Base-by-base conservation (phyloP, 306 rosid species). In the Mimosa bimucronata region DNA sequence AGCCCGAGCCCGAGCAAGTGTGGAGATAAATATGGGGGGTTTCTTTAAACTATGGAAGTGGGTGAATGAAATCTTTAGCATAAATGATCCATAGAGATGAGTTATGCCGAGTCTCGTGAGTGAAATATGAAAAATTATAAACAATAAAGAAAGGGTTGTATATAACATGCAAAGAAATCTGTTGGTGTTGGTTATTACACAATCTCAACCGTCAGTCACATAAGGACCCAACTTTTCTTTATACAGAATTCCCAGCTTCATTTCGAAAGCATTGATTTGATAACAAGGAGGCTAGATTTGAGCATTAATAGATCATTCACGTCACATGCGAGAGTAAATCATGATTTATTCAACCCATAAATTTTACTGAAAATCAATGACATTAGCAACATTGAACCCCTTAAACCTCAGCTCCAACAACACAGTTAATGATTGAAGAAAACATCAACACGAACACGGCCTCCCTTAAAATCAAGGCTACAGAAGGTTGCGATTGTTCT, bases 1-100 rank as follows among this genome's bases (percentile, higher is more conserved):
- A 82, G 97, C 94, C 19, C 85, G 93, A 53, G 87, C 77, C n/a
- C 78, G 76, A 1, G 97, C 95, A 19, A 79, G 75, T 26, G 80
- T 69, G 87, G 82, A 90, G 83, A 78, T 92, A 73, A 80, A 83
- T 83, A 79, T 73, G 88, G 89, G 82, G 78, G 76, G 62, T 34
- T 78, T 87, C 73, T 61, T 82, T 34, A 78, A 87, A 84, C 29
- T 81, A 53, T 84, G 91, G 94, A 84, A 85, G 16, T 88, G 91
- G 90, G 77, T 85, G 77, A 81, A 76, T 41, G 77, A 81, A 65
- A 73, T 71, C 26, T 82, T 75, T 13, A 74, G 76, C 52, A 38
- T 31, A 66, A 69, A 77, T 52, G 53, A 30, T 55, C 74, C 78
- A 25, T 65, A 74, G 55, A 34, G 62, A 34, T 25, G 50, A 34